Evolutionary conservation across 495 filamentous ascomycete species (phyloP).

Genomic region (Trichoderma reesei): DNA sequence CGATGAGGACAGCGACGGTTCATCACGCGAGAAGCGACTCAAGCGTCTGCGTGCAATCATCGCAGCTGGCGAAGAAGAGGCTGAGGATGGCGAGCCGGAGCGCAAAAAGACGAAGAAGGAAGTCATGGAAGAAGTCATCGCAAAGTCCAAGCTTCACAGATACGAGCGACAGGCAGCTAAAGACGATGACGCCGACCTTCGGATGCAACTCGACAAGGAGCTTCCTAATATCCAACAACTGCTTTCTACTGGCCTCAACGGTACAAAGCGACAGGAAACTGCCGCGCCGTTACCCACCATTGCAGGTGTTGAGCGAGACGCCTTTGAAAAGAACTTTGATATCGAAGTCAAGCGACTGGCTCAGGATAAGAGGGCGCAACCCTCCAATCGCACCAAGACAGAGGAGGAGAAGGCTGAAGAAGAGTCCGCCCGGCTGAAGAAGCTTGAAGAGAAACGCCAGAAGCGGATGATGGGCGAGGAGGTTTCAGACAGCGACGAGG

Average conservation of each 20-base stretch:
- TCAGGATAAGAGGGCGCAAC: slow-evolving; percentile 70
- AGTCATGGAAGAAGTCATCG: slow-evolving; percentile 94
- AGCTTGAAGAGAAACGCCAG: slow-evolving; percentile 66
- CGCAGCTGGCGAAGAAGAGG: slow-evolving; percentile 29
- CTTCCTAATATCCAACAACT: slow-evolving; percentile 71
- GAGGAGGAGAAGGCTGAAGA: slow-evolving; percentile 76
- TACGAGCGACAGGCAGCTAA: slow-evolving; percentile 86
- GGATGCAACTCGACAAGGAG: slow-evolving; percentile 46
- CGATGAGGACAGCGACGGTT: slow-evolving; percentile 47
- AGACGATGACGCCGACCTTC: slow-evolving; percentile 87
- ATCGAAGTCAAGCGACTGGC: slow-evolving; percentile 68
- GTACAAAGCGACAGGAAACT: slow-evolving; percentile 28
- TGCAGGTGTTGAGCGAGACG: slow-evolving; percentile 51
- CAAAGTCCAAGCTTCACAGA: slow-evolving; percentile 92
- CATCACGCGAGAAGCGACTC: slow-evolving; percentile 35
- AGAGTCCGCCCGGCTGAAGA: slow-evolving; percentile 61
- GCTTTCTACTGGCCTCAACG: slow-evolving; percentile 31
- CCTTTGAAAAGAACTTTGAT: slow-evolving; percentile 77
- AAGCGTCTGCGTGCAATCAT: slow-evolving; percentile 50
- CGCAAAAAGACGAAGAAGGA: slow-evolving; percentile 89
- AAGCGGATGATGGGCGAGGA: slow-evolving; percentile 65
- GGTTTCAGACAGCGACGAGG: slow-evolving; percentile 36
- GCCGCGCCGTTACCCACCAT: slow-evolving; percentile 46
- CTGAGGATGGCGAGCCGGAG: slow-evolving; percentile 49
- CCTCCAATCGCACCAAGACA: slow-evolving; percentile 81